Evolutionary conservation across 1,139 yeast genomes (phyloP), one percentile per base, ranked within the genome.

Genomic region (Saccharomyces hybrid): DNA sequence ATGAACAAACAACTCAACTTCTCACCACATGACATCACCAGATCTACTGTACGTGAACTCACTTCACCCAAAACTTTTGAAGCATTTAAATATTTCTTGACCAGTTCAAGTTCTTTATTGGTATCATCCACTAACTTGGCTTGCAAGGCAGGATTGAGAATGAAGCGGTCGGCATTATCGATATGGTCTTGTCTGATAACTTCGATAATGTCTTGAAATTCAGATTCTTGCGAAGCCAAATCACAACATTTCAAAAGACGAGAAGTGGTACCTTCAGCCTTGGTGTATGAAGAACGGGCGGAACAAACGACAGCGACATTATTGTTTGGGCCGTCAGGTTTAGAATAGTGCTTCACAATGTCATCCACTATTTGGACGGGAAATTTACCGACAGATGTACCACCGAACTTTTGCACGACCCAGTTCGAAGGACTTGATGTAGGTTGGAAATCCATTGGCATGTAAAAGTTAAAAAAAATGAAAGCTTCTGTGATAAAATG

Each of bases 331-430:
- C 62, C 58, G 14, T 56, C 19, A 9, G 52, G 38, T 49, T 78
- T 68, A 42, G 83, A 76, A 67, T 83, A 88, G 34, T 76, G 81
- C 66, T 82, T 82, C 54, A 90, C 87, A 52, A 93, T 89, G 61
- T 89, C 88, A 60, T 86, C 86, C 16, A 90, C 91, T 54, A 93
- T 93, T 60, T 84, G 80, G 53, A 78, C 82, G 5, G 97, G 88
- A 70, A 91, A 91, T 70, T 93, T 93, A 31, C 99, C 99, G 42
- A 93, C 97, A 48, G 95, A 85, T n/a, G 99, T 93, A 52, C 99
- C 99, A 47, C 99, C 99, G 66, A 88, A 93, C 72, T 93, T 93
- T 70, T 93, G 99, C 7, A 93, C 87, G 25, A 93, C 74, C 97
- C 98, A 91, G 52, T 68, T 66, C 25, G 26, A 38, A 16, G 8